Evolutionary conservation across 2,329 filamentous ascomycete genomes (phyloP).

Genomic region (Paecilomyces sp.): DNA sequence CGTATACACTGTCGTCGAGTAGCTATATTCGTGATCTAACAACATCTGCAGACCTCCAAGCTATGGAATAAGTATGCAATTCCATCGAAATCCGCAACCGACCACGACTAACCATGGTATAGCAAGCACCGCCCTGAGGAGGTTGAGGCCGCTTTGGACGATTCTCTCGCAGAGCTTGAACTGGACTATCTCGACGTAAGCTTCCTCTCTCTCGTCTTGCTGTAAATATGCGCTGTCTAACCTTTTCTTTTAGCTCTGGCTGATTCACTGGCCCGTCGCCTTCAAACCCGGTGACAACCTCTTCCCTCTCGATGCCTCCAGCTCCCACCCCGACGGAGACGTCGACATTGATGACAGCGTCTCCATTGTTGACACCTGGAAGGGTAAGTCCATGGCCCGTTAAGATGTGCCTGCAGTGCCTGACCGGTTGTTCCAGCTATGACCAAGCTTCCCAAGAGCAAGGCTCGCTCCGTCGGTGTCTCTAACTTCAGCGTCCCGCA

Average conservation of each 20-base stretch:
- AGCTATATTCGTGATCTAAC: constrained; percentile 1
- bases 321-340: constrained; percentile 29
- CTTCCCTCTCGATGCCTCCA: constrained; percentile 39
- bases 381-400: constrained; percentile 17
- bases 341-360: constrained; percentile 39
- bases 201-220: constrained; percentile 15
- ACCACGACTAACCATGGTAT: neutral
- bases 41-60: constrained; percentile 45
- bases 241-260: constrained; percentile 21
- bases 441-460: constrained; percentile 35
- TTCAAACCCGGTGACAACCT: constrained; percentile 33
- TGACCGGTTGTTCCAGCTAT: constrained; percentile 24
- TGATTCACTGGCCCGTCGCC: constrained; percentile 42
- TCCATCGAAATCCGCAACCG: neutral
- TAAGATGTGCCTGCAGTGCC: neutral
- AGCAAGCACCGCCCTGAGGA: constrained; percentile 43
- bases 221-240: constrained; percentile 3
- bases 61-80: constrained; percentile 47
- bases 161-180: constrained; percentile 45
- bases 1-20: constrained; percentile 4
- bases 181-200: constrained; percentile 50
- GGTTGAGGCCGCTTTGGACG: constrained; percentile 45
- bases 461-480: constrained; percentile 35
- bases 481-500: constrained; percentile 34
- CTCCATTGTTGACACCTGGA: constrained; percentile 38